Evolutionary conservation across 495 filamentous ascomycete species (phyloP).

Genomic region (Trichoderma asperelloides): DNA sequence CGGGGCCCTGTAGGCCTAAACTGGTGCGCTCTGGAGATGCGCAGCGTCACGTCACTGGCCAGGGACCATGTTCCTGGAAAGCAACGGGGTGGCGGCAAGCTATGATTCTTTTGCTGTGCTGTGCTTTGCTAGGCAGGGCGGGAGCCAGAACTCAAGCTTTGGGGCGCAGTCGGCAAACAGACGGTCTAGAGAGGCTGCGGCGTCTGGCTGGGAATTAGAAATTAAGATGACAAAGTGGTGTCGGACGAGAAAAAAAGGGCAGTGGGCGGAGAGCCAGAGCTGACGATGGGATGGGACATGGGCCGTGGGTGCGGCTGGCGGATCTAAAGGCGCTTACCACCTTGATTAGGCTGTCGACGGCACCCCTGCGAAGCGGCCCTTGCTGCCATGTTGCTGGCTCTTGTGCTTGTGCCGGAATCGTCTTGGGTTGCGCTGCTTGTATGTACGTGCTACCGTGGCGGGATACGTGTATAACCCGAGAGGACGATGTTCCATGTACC

Average conservation of each 20-base stretch:
- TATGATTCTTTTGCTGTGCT: not conserved
- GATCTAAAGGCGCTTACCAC: conserved; percentile 8
- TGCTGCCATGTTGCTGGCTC: too few relatives aligned
- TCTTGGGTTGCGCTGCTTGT: not conserved
- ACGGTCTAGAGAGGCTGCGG: not conserved
- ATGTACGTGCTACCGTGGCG: not conserved
- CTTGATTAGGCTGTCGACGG: not conserved
- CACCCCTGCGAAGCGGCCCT: conserved; percentile 1
- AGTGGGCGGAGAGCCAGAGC: not conserved
- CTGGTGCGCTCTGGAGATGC: conserved; percentile 1
- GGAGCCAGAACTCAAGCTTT: not conserved
- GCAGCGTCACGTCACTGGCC: conserved; percentile 7
- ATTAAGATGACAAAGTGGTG: not conserved
- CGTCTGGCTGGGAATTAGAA: not conserved
- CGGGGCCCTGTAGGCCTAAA: not conserved
- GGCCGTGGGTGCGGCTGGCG: conserved; percentile 4
- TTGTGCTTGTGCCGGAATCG: not conserved
- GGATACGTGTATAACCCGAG: not conserved
- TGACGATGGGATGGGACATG: conserved; percentile 6
- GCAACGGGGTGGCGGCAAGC: not conserved
- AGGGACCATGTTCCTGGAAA: conserved; percentile 7
- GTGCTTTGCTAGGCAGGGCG: not conserved
- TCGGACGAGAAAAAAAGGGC: not conserved
- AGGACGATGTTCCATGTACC: not conserved
- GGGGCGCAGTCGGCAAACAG: not conserved